These are phyloP conservation scores for Xylariaceae sp. DNA, from an alignment of 2,329 filamentous ascomycete genomes.

Conservation along the genomic window DNA sequence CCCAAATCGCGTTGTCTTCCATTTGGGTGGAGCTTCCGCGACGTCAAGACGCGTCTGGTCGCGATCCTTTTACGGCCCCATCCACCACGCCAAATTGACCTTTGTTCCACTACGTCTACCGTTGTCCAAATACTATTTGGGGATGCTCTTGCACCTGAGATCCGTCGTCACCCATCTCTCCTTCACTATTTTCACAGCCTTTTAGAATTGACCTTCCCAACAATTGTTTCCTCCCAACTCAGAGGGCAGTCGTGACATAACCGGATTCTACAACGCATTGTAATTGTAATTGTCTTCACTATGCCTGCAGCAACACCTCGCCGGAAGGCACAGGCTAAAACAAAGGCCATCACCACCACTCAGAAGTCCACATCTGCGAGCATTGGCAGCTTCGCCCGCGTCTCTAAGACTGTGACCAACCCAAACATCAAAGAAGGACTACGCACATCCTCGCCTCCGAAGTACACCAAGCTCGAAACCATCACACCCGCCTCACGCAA, in stretches of 20 bases:
- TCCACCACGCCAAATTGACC: background rate
- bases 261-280: too few relatives aligned
- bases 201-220: background rate
- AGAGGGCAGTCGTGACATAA: background rate
- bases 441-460: constrained; percentile 28
- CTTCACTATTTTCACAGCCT: background rate
- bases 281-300: constrained; percentile 5
- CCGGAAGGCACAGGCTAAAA: constrained; percentile 17
- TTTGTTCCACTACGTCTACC: background rate
- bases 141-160: background rate
- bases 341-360: constrained; percentile 17
- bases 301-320: constrained; percentile 28
- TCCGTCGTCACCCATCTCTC: background rate
- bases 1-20: background rate
- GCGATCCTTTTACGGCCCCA: constrained; percentile 6
- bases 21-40: constrained; percentile 13
- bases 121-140: background rate
- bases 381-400: constrained; percentile 42
- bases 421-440: too few relatives aligned
- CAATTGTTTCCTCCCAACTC: background rate
- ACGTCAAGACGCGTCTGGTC: constrained; percentile 12
- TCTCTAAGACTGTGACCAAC: constrained; percentile 39
- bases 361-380: constrained; percentile 25
- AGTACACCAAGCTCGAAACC: constrained; percentile 35
- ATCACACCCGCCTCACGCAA: constrained; percentile 32